phyloP scores from a whole-genome alignment of 257 asterid species.

The Capsicum chinense region DNA sequence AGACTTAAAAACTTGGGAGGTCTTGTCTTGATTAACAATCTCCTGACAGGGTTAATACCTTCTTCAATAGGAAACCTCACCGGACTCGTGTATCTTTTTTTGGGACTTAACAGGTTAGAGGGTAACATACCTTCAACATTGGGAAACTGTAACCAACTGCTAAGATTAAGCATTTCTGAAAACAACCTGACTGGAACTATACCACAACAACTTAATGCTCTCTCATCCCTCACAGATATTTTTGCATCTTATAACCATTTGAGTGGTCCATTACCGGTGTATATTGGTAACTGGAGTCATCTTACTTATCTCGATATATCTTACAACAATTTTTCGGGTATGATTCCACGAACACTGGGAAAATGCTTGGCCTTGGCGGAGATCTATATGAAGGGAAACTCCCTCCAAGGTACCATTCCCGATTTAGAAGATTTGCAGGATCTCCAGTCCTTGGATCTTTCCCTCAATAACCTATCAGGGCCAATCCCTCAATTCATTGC shows the following conservation, averaged over 20 bases:
- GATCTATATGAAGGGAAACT: conserved; percentile 40
- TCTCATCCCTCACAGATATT: conserved; percentile 41
- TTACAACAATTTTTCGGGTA: conserved; percentile 42
- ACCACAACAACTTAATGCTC: conserved; percentile 45
- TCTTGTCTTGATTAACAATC: conserved; percentile 43
- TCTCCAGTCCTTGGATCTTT: conserved; percentile 47
- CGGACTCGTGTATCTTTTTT: conserved; percentile 33
- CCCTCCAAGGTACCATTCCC: conserved; percentile 47
- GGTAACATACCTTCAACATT: conserved; percentile 51
- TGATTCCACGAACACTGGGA: conserved; percentile 42
- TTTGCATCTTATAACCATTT: conserved; percentile 45
- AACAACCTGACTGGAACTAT: conserved; percentile 52
- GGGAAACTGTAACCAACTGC: conserved; percentile 44
- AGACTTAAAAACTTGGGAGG: conserved; percentile 44
- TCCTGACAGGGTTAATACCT: conserved; percentile 46
- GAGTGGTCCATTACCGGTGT: conserved; percentile 43
- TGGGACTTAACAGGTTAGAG: conserved; percentile 48
- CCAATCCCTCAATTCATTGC: conserved; percentile 41
- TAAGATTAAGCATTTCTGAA: conserved; percentile 33
- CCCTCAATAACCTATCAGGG: conserved; percentile 48
- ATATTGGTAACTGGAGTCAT: conserved; percentile 43
- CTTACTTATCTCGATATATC: conserved; percentile 37
- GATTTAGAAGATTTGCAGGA: conserved; percentile 32
- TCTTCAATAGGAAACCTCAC: conserved; percentile 48
- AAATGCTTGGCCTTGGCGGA: conserved; percentile 41